Conservation (phyloP, 306 rosid genomes). For the Potentilla sterilis region DNA sequence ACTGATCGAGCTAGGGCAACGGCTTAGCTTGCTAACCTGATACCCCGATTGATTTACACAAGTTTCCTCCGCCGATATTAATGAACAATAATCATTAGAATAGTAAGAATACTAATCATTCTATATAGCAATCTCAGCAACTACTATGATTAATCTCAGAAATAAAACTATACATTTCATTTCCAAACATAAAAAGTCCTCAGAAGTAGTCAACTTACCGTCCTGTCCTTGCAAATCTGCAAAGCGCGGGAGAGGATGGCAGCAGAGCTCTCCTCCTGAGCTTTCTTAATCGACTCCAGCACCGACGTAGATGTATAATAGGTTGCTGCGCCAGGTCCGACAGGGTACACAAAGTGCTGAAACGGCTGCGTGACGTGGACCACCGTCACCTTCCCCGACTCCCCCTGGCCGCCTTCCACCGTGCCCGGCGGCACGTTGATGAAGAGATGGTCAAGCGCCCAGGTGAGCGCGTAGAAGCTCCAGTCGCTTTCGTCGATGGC, state of each 20-base stretch:
- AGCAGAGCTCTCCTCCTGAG: conserved; percentile 50
- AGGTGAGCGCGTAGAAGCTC: conserved; percentile 58
- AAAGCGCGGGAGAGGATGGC: conserved; percentile 44
- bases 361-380: conserved; percentile 47
- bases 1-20: no score
- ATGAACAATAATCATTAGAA: background rate
- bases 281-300: conserved; percentile 58
- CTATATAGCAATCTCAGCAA: background rate
- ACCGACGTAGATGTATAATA: conserved; percentile 38
- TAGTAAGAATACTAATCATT: no score
- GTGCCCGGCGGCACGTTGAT: background rate
- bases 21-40: no score
- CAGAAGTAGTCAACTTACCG: conserved; percentile 14
- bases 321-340: conserved; percentile 37
- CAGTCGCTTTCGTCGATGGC: conserved; percentile 64
- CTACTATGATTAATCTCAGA: background rate
- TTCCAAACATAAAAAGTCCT: background rate
- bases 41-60: no score
- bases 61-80: no score
- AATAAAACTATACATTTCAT: background rate
- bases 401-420: conserved; percentile 12
- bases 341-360: conserved; percentile 30
- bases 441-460: conserved; percentile 52
- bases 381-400: conserved; percentile 33
- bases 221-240: conserved; percentile 52